Base-by-base conservation (phyloP, 2,329 filamentous ascomycete genomes). In the Elsinoe australis region DNA sequence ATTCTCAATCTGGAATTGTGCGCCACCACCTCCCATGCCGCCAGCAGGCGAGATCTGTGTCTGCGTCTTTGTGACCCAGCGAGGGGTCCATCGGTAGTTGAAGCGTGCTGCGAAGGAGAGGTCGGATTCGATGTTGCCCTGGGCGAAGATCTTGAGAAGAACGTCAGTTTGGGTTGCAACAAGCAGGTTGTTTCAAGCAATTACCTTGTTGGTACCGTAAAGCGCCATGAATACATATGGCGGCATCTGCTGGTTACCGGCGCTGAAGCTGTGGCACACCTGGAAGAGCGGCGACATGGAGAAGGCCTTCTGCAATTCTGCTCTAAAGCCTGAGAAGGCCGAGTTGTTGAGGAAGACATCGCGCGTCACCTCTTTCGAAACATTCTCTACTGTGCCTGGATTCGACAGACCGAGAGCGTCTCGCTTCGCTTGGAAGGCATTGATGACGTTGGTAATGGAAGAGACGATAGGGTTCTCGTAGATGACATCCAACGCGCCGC, bases 311-410 rank as follows among this genome's bases (percentile, higher is more conserved):
- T 88, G 95, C 65, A 96, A 75, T 69, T 98, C 92, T 67, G 90
- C 94, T 65, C 90, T 86, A 67, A 98, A 78, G 61, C 92, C 92
- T 35, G 87, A 85, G 75, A 98, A 96, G 81, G 92, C 94, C 68
- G 87, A 85, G 75, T 95, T 95, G 71, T 84, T 92, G 62, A 95
- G 80, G 66, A 96, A 83, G 59, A 95, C 89, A 78, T 95, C 89
- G 70, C 89, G 88, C 73, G 94, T 84, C 54, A 95, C 88, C 74
- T 98, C 92, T 66, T 85, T 83, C 58, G 85, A 79, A 66, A 95
- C 82, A 63, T 82, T 82, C 70, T 98, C 92, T 57, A 95, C 82
- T 46, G 85, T 89, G 60, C 92, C 92, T 32, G 92, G 92, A 70
- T 96, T 96, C 58, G 83, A 77, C 58, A 98, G 76, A 54, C 89